Evolutionary conservation across 1,284 basidiomycete species (phyloP).

Genomic region (Cystobasidiaceae sp.): DNA sequence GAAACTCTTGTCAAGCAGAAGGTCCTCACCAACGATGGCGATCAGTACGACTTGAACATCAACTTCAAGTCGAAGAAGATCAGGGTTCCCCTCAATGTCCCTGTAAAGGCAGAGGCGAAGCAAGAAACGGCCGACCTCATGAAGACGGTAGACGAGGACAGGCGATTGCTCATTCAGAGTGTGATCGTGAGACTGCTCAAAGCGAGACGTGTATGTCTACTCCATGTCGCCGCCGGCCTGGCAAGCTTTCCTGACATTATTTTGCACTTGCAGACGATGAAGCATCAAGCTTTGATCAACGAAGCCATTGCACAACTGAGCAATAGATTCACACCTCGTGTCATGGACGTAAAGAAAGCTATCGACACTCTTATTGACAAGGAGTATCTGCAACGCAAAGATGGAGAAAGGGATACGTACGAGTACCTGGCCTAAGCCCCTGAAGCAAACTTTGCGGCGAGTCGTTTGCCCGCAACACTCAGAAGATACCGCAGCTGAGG

Average conservation of each 20-base stretch:
- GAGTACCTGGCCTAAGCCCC: conserved; percentile 34
- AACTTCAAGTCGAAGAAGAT: conserved; percentile 97
- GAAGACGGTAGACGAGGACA: conserved; percentile 94
- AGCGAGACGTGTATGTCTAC: conserved; percentile 54
- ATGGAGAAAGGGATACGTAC: conserved; percentile 33
- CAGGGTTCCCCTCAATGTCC: conserved; percentile 85
- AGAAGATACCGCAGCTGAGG: too few relatives aligned
- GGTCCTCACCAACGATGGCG: conserved; percentile 71
- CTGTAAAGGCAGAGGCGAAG: conserved; percentile 91
- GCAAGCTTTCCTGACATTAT: background rate
- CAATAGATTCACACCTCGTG: conserved; percentile 79
- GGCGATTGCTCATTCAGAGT: conserved; percentile 86
- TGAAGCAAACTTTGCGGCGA: too few relatives aligned
- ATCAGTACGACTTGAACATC: conserved; percentile 89
- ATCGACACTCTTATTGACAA: conserved; percentile 95
- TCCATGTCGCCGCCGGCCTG: background rate
- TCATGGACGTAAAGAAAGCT: conserved; percentile 79
- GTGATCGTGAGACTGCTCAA: conserved; percentile 76
- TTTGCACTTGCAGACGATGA: conserved; percentile 65
- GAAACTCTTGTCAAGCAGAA: conserved; percentile 81
- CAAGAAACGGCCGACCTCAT: conserved; percentile 84
- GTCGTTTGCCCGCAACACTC: too few relatives aligned
- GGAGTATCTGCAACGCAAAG: conserved; percentile 82
- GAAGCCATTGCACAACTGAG: conserved; percentile 91
- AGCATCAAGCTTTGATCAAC: conserved; percentile 87